Conservation (phyloP, 1,284 basidiomycete species). For the Leccinum pachyderme region DNA sequence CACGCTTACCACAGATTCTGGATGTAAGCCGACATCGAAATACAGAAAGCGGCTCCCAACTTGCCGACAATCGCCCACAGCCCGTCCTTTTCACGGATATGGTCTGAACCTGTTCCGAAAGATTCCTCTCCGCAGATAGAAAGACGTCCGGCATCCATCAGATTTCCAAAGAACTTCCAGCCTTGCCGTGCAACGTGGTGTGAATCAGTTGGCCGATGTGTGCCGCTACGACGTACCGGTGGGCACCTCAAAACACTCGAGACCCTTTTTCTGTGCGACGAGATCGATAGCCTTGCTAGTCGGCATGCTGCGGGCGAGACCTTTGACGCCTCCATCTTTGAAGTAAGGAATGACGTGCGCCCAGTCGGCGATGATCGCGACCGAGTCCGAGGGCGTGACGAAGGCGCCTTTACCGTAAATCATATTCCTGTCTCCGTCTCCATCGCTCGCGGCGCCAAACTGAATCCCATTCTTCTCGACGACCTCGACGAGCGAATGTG, state of each 20-base stretch:
- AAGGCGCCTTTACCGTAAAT: constrained; percentile 98
- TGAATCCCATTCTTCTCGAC: constrained; percentile 87
- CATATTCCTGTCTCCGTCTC: constrained; percentile 99
- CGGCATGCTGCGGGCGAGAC: constrained; percentile 95
- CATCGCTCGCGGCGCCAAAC: constrained; percentile 96
- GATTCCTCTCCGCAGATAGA: constrained; percentile 99
- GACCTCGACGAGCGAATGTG: constrained; percentile 88
- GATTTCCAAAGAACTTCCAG: constrained; percentile 99
- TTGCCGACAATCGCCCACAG: constrained; percentile 94
- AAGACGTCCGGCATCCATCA: constrained; percentile 97
- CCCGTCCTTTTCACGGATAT: constrained; percentile 99
- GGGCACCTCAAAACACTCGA: constrained; percentile 95
- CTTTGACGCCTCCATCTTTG: constrained; percentile 88
- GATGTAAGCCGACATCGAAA: constrained; percentile 13
- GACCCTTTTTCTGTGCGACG: constrained; percentile 91
- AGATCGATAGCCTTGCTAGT: constrained; percentile 96
- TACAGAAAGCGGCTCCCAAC: constrained; percentile 14
- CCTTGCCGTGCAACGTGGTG: constrained; percentile 53
- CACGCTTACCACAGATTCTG: constrained; percentile 60
- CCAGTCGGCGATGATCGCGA: constrained; percentile 99
- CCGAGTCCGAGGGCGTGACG: constrained; percentile 95
- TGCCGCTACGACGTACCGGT: constrained; percentile 57
- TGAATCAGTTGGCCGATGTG: constrained; percentile 1
- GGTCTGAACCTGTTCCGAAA: constrained; percentile 99
- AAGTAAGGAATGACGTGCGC: constrained; percentile 97